These are phyloP conservation scores for Huntiella savannae DNA, from an alignment of 2,329 filamentous ascomycete genomes.

Conservation along the genomic window DNA sequence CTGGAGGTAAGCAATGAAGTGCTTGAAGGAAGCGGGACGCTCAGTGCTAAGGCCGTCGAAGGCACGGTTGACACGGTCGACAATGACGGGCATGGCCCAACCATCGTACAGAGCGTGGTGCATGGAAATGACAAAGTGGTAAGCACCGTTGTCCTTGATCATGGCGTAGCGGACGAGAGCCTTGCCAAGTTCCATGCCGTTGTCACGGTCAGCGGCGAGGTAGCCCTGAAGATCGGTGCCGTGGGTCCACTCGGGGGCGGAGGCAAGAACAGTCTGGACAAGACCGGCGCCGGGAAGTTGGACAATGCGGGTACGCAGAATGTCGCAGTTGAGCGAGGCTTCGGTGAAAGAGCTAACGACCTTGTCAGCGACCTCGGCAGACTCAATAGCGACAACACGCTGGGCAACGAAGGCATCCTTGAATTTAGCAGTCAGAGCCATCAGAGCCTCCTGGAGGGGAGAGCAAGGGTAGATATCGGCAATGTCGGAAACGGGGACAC, in stretches of 20 bases:
- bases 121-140: constrained; percentile 32
- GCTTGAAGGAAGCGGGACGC: constrained; percentile 20
- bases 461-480: constrained; percentile 37
- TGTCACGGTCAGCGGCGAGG: constrained; percentile 22
- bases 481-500: constrained; percentile 18
- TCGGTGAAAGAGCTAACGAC: constrained; percentile 26
- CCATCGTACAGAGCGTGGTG: constrained; percentile 39
- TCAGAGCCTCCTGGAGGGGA: constrained; percentile 33
- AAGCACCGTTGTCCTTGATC: constrained; percentile 19
- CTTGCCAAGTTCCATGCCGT: constrained; percentile 25
- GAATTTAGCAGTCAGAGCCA: constrained; percentile 32
- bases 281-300: constrained; percentile 25
- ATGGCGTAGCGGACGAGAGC: constrained; percentile 28
- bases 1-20: constrained; percentile 29
- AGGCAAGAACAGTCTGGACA: constrained; percentile 27
- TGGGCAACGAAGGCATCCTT: constrained; percentile 34
- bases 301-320: constrained; percentile 30
- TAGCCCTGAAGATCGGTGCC: constrained; percentile 22
- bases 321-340: constrained; percentile 20
- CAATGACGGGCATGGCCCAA: constrained; percentile 32
- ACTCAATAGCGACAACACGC: constrained; percentile 24
- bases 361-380: constrained; percentile 19
- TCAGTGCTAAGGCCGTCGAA: constrained; percentile 18
- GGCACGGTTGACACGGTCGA: constrained; percentile 28
- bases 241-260: constrained; percentile 19